Conservation (phyloP, 371 early-diverging fungal genomes). For the Polyrhizophydium stewartii region DNA sequence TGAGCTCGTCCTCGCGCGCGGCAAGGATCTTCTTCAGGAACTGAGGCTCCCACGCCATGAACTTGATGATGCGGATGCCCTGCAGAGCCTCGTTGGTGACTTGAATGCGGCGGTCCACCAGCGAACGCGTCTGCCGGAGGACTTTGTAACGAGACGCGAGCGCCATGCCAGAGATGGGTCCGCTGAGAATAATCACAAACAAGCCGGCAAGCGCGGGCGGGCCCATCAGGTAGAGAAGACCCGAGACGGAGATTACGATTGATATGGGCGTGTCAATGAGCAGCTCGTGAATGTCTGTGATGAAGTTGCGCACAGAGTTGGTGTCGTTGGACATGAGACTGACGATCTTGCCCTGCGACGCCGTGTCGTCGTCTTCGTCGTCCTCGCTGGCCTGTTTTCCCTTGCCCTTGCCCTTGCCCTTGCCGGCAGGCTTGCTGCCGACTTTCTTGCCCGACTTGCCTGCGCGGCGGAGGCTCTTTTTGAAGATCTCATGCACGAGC, state of each 20-base stretch:
- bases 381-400: background rate
- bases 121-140: background rate
- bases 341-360: constrained; percentile 26
- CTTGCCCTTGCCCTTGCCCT: constrained; percentile 1
- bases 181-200: constrained; percentile 16
- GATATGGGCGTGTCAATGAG: constrained; percentile 12
- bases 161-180: constrained; percentile 13
- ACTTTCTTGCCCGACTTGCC: background rate
- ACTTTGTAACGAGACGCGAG: background rate
- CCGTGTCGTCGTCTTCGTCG: background rate
- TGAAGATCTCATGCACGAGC: constrained; percentile 10
- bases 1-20: constrained; percentile 26
- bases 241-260: constrained; percentile 16
- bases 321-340: constrained; percentile 27
- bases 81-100: constrained; percentile 31
- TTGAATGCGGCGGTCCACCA: constrained; percentile 26
- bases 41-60: constrained; percentile 39
- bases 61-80: constrained; percentile 39
- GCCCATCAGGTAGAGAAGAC: constrained; percentile 25
- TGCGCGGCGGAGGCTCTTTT: constrained; percentile 8
- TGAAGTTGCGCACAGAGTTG: constrained; percentile 20
- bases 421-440: too few species aligned
- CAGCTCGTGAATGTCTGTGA: constrained; percentile 23
- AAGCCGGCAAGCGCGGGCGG: constrained; percentile 31
- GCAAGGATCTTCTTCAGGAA: constrained; percentile 35